Evolutionary conservation across 2,329 filamentous ascomycete species (phyloP).

Genomic region (Diatrype stigma): DNA sequence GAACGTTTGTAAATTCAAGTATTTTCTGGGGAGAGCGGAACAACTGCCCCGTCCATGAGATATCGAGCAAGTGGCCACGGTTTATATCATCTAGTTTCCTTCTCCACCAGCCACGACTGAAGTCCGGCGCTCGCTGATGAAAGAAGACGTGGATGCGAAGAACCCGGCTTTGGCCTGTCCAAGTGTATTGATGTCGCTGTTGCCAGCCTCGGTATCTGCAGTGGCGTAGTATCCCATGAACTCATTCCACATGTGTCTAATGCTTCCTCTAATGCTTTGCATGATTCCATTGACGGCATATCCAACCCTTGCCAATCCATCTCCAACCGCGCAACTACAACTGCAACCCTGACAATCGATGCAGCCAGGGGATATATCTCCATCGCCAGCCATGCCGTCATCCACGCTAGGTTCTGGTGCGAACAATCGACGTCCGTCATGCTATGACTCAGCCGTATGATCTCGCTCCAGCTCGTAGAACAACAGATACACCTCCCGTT

Average conservation of each 20-base stretch:
- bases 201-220: not conserved
- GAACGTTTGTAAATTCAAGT: no score
- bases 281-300: not conserved
- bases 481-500: constrained; percentile 90
- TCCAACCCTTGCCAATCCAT: not conserved
- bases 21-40: no score
- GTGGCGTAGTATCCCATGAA: constrained; percentile 2
- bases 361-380: not conserved
- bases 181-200: not conserved
- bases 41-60: no score
- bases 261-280: not conserved
- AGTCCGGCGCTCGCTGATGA: not conserved
- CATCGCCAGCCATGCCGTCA: not conserved
- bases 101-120: not conserved
- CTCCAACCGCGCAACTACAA: not conserved
- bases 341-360: not conserved
- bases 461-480: constrained; percentile 84
- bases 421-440: not conserved
- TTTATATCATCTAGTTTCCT: not conserved
- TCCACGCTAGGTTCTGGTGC: not conserved
- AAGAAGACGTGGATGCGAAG: not conserved
- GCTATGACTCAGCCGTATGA: constrained; percentile 17
- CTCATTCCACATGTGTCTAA: not conserved
- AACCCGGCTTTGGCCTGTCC: not conserved
- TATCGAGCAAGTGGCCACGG: no score